Evolutionary conservation across 2,329 filamentous ascomycete species (phyloP), one percentile per base, ranked within the genome.

Genomic region (Talaromyces piceae): DNA sequence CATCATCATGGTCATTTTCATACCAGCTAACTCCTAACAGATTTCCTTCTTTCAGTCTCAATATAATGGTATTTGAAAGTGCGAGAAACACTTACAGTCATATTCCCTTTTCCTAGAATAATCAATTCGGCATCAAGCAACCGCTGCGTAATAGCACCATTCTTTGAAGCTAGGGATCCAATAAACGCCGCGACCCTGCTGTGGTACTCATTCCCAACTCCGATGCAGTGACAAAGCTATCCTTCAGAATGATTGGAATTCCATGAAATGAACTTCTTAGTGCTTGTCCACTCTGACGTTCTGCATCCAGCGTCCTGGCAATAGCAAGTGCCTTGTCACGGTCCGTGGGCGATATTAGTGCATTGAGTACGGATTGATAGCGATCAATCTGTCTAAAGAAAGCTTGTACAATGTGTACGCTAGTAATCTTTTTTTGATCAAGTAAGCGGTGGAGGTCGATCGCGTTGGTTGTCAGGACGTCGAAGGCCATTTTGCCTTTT

Each of bases 31-130:
- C 9, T 48, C 46, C 33, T 41, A 41, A 13, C 6, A 18, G 12
- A n/a, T n/a, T n/a, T n/a, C n/a, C n/a, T n/a, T n/a, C 12, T 18
- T 9, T 37, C 31, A 37, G 16, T 37, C 31, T n/a, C 2, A 5
- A 37, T 13, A 18, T 13, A 18, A 56, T 28, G 53, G 56, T 37
- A 49, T 53, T 31, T 45, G 30, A 41, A 3, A 18, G 3, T 41
- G 49, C n/a, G n/a, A n/a, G n/a, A n/a, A n/a, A 58, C 46, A 46
- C 57, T 41, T 27, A 60, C 58, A 20, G 59, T 60, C 47, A 63
- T 56, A 28, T 64, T 64, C 3, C 54, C 55, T 41, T 63, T 61
- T 13, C 56, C 61, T 23, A 64, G 33, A 33, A 64, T 56, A 43
- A 65, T 62, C 20, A 61, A 25, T 2, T 57, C 59, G 1, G 51